phyloP scores from a whole-genome alignment of 2,329 filamentous ascomycete genomes.

The Leptographium galeiforme region DNA sequence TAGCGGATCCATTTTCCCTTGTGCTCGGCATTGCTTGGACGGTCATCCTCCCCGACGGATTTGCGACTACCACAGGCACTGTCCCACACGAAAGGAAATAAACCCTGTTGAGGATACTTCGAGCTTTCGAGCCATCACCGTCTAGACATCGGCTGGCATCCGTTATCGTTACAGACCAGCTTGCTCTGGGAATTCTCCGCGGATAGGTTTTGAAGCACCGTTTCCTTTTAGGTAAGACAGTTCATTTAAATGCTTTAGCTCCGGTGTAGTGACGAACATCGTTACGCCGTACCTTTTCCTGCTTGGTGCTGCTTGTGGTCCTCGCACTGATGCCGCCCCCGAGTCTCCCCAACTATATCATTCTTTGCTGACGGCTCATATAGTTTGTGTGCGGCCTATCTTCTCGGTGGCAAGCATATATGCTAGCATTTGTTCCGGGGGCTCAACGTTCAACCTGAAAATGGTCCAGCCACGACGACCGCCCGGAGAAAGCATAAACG shows the following conservation, averaged over 20 bases:
- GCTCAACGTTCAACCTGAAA: slow-evolving; percentile 15
- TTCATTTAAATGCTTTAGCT: too few relatives aligned
- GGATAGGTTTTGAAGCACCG: background rate
- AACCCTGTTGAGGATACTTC: background rate
- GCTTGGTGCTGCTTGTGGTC: too few relatives aligned
- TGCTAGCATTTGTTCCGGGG: slow-evolving; percentile 14
- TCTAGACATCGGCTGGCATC: background rate
- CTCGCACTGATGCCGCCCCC: too few relatives aligned
- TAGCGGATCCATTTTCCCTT: too few relatives aligned
- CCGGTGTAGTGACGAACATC: too few relatives aligned
- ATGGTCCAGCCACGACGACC: slow-evolving; percentile 22
- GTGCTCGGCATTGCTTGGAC: background rate
- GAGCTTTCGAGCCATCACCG: background rate
- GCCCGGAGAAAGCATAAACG: slow-evolving; percentile 17
- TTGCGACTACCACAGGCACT: background rate
- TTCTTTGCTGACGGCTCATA: background rate
- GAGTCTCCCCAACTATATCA: background rate
- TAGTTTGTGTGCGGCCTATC: background rate
- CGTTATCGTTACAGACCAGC: background rate
- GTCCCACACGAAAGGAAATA: background rate
- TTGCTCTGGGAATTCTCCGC: background rate
- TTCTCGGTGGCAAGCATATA: slow-evolving; percentile 13
- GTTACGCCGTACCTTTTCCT: too few relatives aligned
- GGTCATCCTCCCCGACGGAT: background rate
- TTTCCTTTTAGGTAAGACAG: background rate